Evolutionary conservation across 257 asterid species (phyloP), one percentile per base, ranked within the genome.

Genomic region (Paraleonurus japonicus): DNA sequence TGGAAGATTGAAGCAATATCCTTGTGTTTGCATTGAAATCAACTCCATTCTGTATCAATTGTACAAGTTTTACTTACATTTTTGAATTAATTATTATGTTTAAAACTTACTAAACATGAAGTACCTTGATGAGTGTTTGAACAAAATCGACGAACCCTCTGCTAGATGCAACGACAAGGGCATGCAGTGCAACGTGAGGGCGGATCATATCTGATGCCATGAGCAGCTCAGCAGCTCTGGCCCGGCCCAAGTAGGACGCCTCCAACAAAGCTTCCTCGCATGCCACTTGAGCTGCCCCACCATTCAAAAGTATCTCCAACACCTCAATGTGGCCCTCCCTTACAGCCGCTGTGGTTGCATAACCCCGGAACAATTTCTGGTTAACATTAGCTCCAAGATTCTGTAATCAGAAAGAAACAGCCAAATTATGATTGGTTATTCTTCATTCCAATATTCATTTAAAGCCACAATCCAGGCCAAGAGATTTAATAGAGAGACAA

Each of bases 191-290:
- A 61, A 87, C 86, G 19, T 84, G 89, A 48, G 95, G 85, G 57
- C 95, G 92, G 85, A 89, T 85, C 86, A 83, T 79, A 12, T 79
- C 83, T 20, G 85, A 84, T 37, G 53, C 86, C 92, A 89, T 85
- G 62, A 89, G 90, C 64, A 87, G 80, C 73, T 84, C 87, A 57
- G 90, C 94, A 58, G 83, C 76, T 66, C 70, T 35, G 75, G 83
- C 82, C 70, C 67, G 74, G n/a, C 92, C 96, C 30, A 80, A 35
- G 67, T 71, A 76, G 69, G 80, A 82, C 5, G 96, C 92, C 81
- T 89, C 96, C 82, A 87, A 73, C 77, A 89, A 73, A 24, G 95
- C 94, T 80, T 87, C 96, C 80, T 89, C 96, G 72, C 89, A 87
- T 15, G 96, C 90, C 30, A 80, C 79, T 70, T 86, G 96, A 75